A percentile compares a stretch with the other conserved stretches of the same genome.
phyloP scores from a whole-genome alignment of 1,284 basidiomycete species.

The Cutaneotrichosporon sp. region DNA sequence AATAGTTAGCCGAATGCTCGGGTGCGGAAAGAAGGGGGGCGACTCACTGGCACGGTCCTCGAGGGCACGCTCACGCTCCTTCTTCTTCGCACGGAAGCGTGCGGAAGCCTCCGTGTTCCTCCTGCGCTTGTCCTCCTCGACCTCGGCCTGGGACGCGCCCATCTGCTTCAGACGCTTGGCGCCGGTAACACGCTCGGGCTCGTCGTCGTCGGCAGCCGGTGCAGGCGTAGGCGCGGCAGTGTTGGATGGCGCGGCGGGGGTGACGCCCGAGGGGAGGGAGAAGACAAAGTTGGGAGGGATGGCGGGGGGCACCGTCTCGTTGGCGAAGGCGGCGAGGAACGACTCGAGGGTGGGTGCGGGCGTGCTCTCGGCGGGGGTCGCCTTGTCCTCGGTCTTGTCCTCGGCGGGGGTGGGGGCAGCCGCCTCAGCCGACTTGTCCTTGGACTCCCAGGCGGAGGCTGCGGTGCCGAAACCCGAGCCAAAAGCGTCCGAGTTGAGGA shows the following conservation, averaged over 20 bases:
- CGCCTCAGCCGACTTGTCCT: constrained; percentile 15
- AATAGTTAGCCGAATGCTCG: constrained; percentile 16
- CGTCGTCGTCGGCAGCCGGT: constrained; percentile 12
- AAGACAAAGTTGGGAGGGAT: constrained; percentile 32
- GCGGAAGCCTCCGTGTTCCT: constrained; percentile 95
- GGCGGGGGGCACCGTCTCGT: constrained; percentile 20
- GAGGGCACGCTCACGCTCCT: constrained; percentile 91
- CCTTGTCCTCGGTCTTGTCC: constrained; percentile 3
- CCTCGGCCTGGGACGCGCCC: constrained; percentile 43
- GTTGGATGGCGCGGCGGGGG: constrained; percentile 18
- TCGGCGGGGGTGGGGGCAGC: constrained; percentile 8
- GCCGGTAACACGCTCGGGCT: constrained; percentile 32
- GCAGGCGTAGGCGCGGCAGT: constrained; percentile 15
- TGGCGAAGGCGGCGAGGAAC: constrained; percentile 48
- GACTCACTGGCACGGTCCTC: constrained; percentile 66
- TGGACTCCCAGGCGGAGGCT: constrained; percentile 31
- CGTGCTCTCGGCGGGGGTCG: constrained; percentile 9
- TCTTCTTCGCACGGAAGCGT: constrained; percentile 98
- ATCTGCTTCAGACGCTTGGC: constrained; percentile 50
- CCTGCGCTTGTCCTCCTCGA: constrained; percentile 67
- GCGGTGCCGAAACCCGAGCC: constrained; percentile 44
- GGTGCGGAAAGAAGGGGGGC: neutral
- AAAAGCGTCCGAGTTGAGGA: constrained; percentile 49
- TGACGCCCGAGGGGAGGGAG: constrained; percentile 18
- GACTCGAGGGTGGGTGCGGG: constrained; percentile 43